Base-by-base conservation (phyloP, 768 basidiomycete species). In the Fomitopsis serialis region DNA sequence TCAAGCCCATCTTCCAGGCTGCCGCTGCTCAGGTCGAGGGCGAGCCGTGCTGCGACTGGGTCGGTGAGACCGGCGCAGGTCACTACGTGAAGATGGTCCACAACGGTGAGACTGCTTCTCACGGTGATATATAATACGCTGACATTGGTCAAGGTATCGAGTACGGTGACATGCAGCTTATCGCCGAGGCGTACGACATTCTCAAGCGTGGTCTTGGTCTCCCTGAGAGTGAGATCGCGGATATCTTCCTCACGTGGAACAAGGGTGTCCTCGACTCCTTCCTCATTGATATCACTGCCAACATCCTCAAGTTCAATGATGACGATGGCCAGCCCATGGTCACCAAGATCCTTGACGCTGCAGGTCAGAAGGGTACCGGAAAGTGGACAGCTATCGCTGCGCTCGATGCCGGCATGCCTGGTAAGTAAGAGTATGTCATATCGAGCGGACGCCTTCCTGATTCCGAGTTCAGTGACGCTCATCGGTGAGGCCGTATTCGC, bases 61-160 rank as follows among this genome's bases (percentile, higher is more conserved):
- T 99, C 63, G 97, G 97, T 44, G 90, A 95, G 73, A 87, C 85
- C 57, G 97, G 94, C 55, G 78, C 91, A 45, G 95, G 93, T 27
- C 96, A 98, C 78, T 99, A 98, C 72, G 96, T 99, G 73, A 99
- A 99, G 80, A 98, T 99, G 96, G 96, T 99, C 57, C 96, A 99
- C 78, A 92, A 93, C 54, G 92, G 92, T 87, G 70, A 65, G 67
- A 68, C 51, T 48, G 55, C 45, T 60, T 50, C 54, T 54, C 63
- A 61, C 56, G 58, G 10, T 29, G 21, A 24, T 21, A 24, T 3
- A 23, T 42, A 6, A 42, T 17, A n/a, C 42, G 44, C 44, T 45
- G 44, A 45, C 10, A 40, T 58, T 1, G 32, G 19, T 40, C 15
- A 60, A 95, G 96, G 96, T 77, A 99, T 99, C 71, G 97, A 99